These are phyloP conservation scores for Cyclocybe cylindracea DNA, from an alignment of 768 basidiomycete genomes.

Conservation along the genomic window DNA sequence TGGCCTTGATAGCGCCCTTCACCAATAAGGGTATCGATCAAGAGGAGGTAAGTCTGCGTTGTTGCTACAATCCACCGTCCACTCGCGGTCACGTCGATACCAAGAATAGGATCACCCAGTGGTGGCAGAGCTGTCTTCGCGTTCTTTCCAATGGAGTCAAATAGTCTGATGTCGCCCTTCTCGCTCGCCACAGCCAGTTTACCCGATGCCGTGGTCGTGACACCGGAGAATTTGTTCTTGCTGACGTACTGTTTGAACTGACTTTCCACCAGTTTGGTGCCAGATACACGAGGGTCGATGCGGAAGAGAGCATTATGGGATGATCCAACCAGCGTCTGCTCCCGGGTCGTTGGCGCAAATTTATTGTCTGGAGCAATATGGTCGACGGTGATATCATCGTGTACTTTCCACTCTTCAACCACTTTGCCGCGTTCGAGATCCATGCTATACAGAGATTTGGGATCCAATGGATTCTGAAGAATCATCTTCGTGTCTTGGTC, in stretches of 20 bases:
- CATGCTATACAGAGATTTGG: conserved; percentile 83
- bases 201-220: conserved; percentile 84
- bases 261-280: conserved; percentile 90
- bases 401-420: conserved; percentile 99
- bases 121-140: conserved; percentile 98
- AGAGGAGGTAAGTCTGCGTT: conserved; percentile 87
- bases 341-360: conserved; percentile 89
- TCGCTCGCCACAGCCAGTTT: conserved; percentile 92
- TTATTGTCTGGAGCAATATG: conserved; percentile 93
- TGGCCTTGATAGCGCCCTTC: conserved; percentile 83
- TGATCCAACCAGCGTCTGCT: conserved; percentile 91
- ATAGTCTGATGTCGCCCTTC: conserved; percentile 95
- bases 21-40: conserved; percentile 95
- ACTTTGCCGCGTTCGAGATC: conserved; percentile 95
- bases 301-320: conserved; percentile 97
- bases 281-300: conserved; percentile 92
- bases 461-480: conserved; percentile 79
- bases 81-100: conserved; percentile 91
- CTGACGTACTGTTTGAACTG: conserved; percentile 95
- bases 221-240: conserved; percentile 94
- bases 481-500: conserved; percentile 97
- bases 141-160: conserved; percentile 96
- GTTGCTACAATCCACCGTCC: conserved; percentile 97
- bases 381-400: conserved; percentile 82
- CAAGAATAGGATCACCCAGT: conserved; percentile 92